Evolutionary conservation across 148 eudicot species (phyloP).

Genomic region (Rhododendron kiyosumense): DNA sequence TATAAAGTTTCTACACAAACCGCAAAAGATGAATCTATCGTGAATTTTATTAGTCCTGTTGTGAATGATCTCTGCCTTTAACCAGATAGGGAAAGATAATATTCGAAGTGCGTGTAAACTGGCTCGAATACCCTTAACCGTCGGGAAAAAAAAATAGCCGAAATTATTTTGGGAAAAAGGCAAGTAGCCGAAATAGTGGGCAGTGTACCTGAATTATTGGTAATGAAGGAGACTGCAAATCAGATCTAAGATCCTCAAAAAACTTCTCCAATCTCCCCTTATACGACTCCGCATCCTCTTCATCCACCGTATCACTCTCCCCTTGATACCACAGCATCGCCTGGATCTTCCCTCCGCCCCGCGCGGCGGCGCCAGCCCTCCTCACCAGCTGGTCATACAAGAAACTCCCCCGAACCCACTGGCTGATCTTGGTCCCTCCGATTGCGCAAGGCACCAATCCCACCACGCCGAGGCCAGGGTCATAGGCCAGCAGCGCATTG

Average conservation of each 20-base stretch:
- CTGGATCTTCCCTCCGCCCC: conserved; percentile 25
- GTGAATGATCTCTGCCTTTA: too few species aligned
- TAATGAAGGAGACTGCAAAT: conserved; percentile 18
- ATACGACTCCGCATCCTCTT: conserved; percentile 21
- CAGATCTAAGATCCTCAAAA: conserved; percentile 18
- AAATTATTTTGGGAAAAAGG: too few species aligned
- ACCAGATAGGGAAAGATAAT: too few species aligned
- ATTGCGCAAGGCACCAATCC: conserved; percentile 44
- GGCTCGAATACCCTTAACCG: too few species aligned
- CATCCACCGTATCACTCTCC: conserved; percentile 26
- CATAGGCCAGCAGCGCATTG: conserved; percentile 6
- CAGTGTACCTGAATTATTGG: conserved; percentile 19
- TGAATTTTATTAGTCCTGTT: too few species aligned
- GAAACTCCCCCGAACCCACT: conserved; percentile 22
- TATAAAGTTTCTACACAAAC: too few species aligned
- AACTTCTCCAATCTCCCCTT: conserved; percentile 19
- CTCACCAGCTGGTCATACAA: conserved; percentile 19
- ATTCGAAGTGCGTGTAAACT: too few species aligned
- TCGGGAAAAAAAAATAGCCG: too few species aligned
- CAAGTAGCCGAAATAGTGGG: neutral
- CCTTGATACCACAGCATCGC: conserved; percentile 50
- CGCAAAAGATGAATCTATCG: too few species aligned
- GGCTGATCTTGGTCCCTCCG: conserved; percentile 37
- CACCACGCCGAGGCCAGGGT: conserved; percentile 11
- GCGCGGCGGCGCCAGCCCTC: conserved; percentile 26